Conservation (phyloP, 2,329 filamentous ascomycete species). For the Cercospora beticola region DNA sequence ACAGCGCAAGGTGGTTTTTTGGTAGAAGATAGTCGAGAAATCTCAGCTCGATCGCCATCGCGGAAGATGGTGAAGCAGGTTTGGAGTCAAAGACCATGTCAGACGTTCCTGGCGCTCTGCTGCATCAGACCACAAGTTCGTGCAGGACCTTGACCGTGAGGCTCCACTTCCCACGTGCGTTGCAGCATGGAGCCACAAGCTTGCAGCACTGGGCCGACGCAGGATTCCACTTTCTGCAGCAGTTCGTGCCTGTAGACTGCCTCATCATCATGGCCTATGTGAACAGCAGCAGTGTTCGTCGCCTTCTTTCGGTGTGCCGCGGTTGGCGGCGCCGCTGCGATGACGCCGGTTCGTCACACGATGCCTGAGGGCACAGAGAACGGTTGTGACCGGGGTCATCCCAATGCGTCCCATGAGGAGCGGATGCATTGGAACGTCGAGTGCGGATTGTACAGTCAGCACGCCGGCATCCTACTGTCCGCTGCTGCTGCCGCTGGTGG, state of each 20-base stretch:
- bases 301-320: not conserved
- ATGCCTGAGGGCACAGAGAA: not conserved
- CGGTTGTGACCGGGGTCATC: not conserved
- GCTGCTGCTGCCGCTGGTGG: not conserved
- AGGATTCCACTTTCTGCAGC: constrained; percentile 1
- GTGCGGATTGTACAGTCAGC: not conserved
- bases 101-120: not conserved
- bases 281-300: not conserved
- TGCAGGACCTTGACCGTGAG: not conserved
- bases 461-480: not conserved
- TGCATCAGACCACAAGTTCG: not conserved
- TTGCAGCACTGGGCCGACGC: not conserved
- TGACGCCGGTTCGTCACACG: not conserved
- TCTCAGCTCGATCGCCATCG: not conserved
- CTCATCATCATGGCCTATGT: not conserved
- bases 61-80: not conserved
- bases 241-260: not conserved
- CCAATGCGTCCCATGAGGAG: not conserved
- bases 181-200: not conserved
- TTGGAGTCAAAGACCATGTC: not conserved
- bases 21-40: not conserved
- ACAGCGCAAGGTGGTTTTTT: not conserved
- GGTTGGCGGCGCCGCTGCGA: not conserved
- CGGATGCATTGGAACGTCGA: not conserved
- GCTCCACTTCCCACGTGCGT: not conserved